phyloP scores from a whole-genome alignment of 768 basidiomycete species.

The Podaxis sp. region DNA sequence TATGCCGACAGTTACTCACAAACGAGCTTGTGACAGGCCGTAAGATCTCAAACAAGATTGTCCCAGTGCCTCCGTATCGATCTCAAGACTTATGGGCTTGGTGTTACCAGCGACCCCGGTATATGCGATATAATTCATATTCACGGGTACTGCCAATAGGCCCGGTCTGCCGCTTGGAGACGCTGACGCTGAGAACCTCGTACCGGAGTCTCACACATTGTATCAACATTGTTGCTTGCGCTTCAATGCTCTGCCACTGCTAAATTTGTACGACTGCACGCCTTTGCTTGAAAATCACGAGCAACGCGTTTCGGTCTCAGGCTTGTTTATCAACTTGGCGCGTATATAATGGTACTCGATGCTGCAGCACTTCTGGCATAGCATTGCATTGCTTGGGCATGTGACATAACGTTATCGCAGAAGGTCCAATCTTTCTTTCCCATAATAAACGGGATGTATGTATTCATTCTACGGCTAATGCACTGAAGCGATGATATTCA shows the following conservation, averaged over 20 bases:
- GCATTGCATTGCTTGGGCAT: neutral
- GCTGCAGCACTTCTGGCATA: neutral
- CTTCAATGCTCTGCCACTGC: neutral
- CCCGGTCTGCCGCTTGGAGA: neutral
- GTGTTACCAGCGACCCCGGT: neutral
- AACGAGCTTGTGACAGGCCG: neutral
- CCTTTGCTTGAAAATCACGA: neutral
- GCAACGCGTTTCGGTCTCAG: neutral
- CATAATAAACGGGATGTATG: neutral
- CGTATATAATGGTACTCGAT: neutral
- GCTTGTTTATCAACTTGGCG: neutral
- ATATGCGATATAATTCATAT: neutral
- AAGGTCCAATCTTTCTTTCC: neutral
- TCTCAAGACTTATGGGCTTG: neutral
- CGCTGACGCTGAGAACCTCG: neutral
- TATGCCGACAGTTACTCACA: neutral
- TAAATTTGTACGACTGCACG: neutral
- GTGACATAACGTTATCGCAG: neutral
- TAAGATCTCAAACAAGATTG: too few species aligned
- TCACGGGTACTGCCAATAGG: neutral
- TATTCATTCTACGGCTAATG: neutral
- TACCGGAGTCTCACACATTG: neutral
- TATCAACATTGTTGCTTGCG: neutral
- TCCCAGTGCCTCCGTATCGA: too few species aligned
- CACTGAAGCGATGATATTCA: constrained; percentile 4